Evolutionary conservation across 495 filamentous ascomycete genomes (phyloP).

Genomic region (Alectoria sarmentosa): DNA sequence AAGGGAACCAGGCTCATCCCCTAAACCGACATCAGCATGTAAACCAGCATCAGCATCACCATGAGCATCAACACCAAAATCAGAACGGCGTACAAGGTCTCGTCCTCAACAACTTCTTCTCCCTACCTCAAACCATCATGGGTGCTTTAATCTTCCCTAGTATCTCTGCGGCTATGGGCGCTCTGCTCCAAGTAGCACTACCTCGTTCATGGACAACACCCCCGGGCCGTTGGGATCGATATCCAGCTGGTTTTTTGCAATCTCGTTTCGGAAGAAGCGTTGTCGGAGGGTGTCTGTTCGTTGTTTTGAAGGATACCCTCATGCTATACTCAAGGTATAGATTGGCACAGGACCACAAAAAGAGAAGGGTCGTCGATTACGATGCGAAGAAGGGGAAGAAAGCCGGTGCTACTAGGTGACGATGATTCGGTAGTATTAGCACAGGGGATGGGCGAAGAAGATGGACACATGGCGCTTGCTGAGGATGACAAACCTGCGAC

Average conservation of each 20-base stretch:
- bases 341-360: constrained; percentile 58
- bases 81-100: constrained; percentile 9
- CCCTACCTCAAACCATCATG: constrained; percentile 49
- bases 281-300: constrained; percentile 71
- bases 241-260: constrained; percentile 56
- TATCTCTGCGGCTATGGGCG: constrained; percentile 59
- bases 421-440: constrained; percentile 1
- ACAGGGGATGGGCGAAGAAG: neutral
- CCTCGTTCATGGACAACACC: constrained; percentile 57
- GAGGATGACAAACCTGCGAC: neutral
- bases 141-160: constrained; percentile 58
- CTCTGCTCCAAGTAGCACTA: constrained; percentile 53
- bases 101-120: constrained; percentile 44
- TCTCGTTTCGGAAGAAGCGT: constrained; percentile 71
- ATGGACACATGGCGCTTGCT: neutral
- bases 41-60: constrained; percentile 2
- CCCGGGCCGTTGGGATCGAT: constrained; percentile 31
- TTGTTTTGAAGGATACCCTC: constrained; percentile 69
- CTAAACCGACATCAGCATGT: constrained; percentile 10
- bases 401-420: neutral
- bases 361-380: constrained; percentile 62
- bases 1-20: neutral
- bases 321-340: constrained; percentile 69
- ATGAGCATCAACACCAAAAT: constrained; percentile 7
- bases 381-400: constrained; percentile 34